phyloP scores from a whole-genome alignment of 202 grass and related monocot species.

The Eragrostis tef region DNA sequence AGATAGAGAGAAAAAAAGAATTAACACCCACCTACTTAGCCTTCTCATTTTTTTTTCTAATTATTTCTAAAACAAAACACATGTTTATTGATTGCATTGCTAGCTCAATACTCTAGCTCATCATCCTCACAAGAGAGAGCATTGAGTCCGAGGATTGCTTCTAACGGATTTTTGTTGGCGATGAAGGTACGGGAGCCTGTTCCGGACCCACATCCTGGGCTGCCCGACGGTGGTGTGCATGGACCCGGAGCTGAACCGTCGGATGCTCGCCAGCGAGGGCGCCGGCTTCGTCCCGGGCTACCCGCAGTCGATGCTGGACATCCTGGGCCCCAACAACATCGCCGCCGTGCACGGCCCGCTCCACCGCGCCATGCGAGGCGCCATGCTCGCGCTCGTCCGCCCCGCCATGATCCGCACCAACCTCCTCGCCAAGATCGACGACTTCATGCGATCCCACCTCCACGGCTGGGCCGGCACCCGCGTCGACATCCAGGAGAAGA shows the following conservation, averaged over 20 bases:
- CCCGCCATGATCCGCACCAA: slow-evolving; percentile 64
- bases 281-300: slow-evolving; percentile 81
- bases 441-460: slow-evolving; percentile 69
- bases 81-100: too few species aligned
- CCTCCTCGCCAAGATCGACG: slow-evolving; percentile 80
- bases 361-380: slow-evolving; percentile 75
- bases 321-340: slow-evolving; percentile 78
- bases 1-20: too few species aligned
- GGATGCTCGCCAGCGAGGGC: slow-evolving; percentile 62
- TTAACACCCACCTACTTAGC: too few species aligned
- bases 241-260: slow-evolving; percentile 84
- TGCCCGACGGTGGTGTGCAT: slow-evolving; percentile 91
- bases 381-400: slow-evolving; percentile 73
- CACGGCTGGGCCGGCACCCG: slow-evolving; percentile 56
- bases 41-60: too few species aligned
- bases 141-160: too few species aligned
- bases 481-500: slow-evolving; percentile 87
- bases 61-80: too few species aligned
- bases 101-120: too few species aligned
- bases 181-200: slow-evolving; percentile 80
- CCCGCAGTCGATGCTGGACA: slow-evolving; percentile 84
- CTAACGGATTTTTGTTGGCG: neutral
- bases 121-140: too few species aligned
- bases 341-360: slow-evolving; percentile 74
- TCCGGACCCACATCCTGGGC: slow-evolving; percentile 87